A percentile compares a stretch with the other conserved stretches of the same genome.
phyloP scores from a whole-genome alignment of 306 rosid species.

The Vigna reflexopilosa region DNA sequence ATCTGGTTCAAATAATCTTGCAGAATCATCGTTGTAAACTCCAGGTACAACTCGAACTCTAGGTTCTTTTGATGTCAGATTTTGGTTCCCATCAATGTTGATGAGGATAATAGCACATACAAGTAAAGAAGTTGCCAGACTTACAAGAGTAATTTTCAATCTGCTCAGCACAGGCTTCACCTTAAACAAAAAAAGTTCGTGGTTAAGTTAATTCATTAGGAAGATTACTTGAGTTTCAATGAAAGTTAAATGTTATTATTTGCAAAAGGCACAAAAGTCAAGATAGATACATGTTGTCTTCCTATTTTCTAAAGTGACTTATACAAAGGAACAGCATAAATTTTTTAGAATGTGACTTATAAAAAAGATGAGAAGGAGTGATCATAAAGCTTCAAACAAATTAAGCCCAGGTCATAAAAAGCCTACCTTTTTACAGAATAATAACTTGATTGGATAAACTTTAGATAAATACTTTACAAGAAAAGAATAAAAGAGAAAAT shows the following conservation, averaged over 20 bases:
- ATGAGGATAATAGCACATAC: conserved; percentile 59
- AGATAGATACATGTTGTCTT: not conserved
- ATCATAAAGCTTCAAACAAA: conserved; percentile 5
- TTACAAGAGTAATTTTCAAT: conserved; percentile 75
- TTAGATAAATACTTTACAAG: no score
- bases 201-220: conserved; percentile 11
- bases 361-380: not conserved
- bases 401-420: not conserved
- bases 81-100: conserved; percentile 66
- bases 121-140: conserved; percentile 64
- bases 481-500: no score
- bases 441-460: no score
- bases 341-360: not conserved
- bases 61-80: conserved; percentile 48
- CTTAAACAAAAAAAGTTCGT: conserved; percentile 50
- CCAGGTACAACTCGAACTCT: conserved; percentile 75
- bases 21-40: conserved; percentile 86
- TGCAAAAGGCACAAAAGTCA: not conserved
- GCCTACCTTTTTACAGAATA: not conserved
- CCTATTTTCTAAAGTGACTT: not conserved
- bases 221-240: not conserved
- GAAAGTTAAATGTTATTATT: not conserved
- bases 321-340: not conserved
- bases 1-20: conserved; percentile 91
- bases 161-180: conserved; percentile 89